Conservation (phyloP, 2,329 filamentous ascomycete species). For the Aspergillus fumigatus region DNA sequence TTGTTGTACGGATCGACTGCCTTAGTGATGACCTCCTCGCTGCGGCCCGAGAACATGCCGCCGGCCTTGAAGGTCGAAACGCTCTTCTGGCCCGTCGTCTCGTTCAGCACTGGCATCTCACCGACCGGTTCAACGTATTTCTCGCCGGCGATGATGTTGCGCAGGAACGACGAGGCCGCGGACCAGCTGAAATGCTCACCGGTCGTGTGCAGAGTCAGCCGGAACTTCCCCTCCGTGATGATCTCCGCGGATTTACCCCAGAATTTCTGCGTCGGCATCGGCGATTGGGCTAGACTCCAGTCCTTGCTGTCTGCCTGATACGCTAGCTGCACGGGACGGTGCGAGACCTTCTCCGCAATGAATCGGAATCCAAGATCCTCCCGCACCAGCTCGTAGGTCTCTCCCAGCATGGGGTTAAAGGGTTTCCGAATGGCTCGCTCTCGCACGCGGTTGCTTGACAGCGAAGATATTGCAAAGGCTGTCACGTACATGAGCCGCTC, state of each 20-base stretch:
- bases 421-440: slow-evolving; percentile 93
- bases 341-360: slow-evolving; percentile 90
- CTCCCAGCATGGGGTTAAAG: slow-evolving; percentile 93
- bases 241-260: slow-evolving; percentile 97
- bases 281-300: slow-evolving; percentile 85
- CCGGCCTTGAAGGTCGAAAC: slow-evolving; percentile 88
- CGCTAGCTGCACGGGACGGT: slow-evolving; percentile 86
- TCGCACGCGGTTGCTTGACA: slow-evolving; percentile 76
- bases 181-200: slow-evolving; percentile 88
- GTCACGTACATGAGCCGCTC: slow-evolving; percentile 80
- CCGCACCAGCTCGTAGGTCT: slow-evolving; percentile 89
- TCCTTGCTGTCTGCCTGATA: slow-evolving; percentile 82
- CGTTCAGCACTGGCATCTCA: slow-evolving; percentile 79
- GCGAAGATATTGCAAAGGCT: slow-evolving; percentile 84
- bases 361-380: slow-evolving; percentile 84
- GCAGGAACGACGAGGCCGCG: slow-evolving; percentile 80
- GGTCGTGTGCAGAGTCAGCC: slow-evolving; percentile 67
- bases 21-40: slow-evolving; percentile 81
- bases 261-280: slow-evolving; percentile 90
- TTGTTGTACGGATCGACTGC: slow-evolving; percentile 63
- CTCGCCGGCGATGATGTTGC: slow-evolving; percentile 95
- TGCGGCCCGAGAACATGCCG: slow-evolving; percentile 93
- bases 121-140: slow-evolving; percentile 97
- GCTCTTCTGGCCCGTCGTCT: slow-evolving; percentile 76
- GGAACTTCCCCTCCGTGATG: slow-evolving; percentile 81